A percentile compares a stretch with the other conserved stretches of the same genome.
These are phyloP conservation scores for Cryptococcus depauperatus DNA, from an alignment of 1,284 basidiomycete genomes.

Conservation along the genomic window DNA sequence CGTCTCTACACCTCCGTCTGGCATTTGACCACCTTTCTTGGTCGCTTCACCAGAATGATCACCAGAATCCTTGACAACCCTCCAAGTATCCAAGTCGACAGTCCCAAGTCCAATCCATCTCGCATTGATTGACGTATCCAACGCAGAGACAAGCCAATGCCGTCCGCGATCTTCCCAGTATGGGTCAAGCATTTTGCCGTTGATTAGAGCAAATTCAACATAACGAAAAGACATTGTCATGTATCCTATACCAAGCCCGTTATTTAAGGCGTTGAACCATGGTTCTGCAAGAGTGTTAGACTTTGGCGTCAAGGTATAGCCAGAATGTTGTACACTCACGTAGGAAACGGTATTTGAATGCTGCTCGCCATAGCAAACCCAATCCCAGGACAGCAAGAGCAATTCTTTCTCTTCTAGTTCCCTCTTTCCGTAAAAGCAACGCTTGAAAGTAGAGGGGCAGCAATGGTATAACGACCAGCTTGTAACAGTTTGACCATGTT, in stretches of 20 bases:
- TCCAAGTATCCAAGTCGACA: background rate
- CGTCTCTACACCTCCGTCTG: slow-evolving; percentile 10
- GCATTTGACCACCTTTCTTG: background rate
- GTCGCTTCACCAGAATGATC: background rate
- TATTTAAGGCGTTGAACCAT: slow-evolving; percentile 29
- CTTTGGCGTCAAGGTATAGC: background rate
- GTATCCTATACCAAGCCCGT: slow-evolving; percentile 21
- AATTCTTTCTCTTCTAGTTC: slow-evolving; percentile 16
- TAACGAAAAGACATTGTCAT: slow-evolving; percentile 29
- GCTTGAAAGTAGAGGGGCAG: slow-evolving; percentile 24
- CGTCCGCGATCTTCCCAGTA: slow-evolving; percentile 23
- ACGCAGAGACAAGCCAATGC: slow-evolving; percentile 15
- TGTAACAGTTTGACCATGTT: slow-evolving; percentile 15
- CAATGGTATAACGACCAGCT: slow-evolving; percentile 17
- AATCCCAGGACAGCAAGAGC: slow-evolving; percentile 19
- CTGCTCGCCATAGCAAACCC: slow-evolving; percentile 14
- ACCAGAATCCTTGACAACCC: background rate
- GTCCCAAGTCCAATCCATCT: slow-evolving; percentile 30
- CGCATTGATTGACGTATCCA: slow-evolving; percentile 30
- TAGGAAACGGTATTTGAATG: slow-evolving; percentile 21
- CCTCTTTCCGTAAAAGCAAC: slow-evolving; percentile 21
- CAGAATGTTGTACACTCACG: slow-evolving; percentile 13
- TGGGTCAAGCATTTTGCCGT: slow-evolving; percentile 25
- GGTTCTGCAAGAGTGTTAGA: slow-evolving; percentile 15
- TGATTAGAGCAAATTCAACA: slow-evolving; percentile 29